A percentile compares a stretch with the other conserved stretches of the same genome.
Evolutionary conservation across 1,139 yeast genomes (phyloP).

Genomic region (Candida tropicalis): DNA sequence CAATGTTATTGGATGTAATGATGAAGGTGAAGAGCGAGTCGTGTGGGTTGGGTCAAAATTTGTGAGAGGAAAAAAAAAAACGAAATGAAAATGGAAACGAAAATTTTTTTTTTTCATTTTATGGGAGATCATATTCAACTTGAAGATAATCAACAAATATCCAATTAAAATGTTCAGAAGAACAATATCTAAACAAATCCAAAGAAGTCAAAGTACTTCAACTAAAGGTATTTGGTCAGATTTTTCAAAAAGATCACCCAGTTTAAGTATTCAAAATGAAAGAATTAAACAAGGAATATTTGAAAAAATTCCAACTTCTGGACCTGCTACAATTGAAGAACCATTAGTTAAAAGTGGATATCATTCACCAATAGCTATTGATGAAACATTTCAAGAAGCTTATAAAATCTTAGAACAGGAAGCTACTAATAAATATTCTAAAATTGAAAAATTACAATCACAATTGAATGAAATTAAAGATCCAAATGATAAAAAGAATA

Average conservation of each 20-base stretch:
- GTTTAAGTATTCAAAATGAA: conserved; percentile 37
- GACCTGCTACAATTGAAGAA: conserved; percentile 33
- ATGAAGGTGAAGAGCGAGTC: too few relatives aligned
- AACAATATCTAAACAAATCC: conserved; percentile 8
- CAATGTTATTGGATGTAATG: neutral
- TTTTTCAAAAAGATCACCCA: conserved; percentile 42
- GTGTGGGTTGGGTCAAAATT: neutral
- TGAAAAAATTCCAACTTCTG: conserved; percentile 30
- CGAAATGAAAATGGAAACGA: neutral
- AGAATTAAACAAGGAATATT: conserved; percentile 35
- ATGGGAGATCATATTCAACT: too few relatives aligned
- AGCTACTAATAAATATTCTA: conserved; percentile 23
- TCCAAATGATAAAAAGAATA: conserved; percentile 4
- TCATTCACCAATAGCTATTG: conserved; percentile 66
- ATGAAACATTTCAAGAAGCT: conserved; percentile 73
- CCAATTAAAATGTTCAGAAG: conserved; percentile 10
- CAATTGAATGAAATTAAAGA: conserved; percentile 8
- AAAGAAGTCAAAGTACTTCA: conserved; percentile 13
- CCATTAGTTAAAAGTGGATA: conserved; percentile 37
- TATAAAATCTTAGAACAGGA: conserved; percentile 60
- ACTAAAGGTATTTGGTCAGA: conserved; percentile 50
- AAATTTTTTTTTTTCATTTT: neutral
- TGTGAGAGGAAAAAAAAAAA: neutral
- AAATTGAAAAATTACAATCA: conserved; percentile 21
- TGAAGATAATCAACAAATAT: too few relatives aligned